Evolutionary conservation across 164 flowering plant genomes (phyloP).

Genomic region (Warburgia ugandensis): DNA sequence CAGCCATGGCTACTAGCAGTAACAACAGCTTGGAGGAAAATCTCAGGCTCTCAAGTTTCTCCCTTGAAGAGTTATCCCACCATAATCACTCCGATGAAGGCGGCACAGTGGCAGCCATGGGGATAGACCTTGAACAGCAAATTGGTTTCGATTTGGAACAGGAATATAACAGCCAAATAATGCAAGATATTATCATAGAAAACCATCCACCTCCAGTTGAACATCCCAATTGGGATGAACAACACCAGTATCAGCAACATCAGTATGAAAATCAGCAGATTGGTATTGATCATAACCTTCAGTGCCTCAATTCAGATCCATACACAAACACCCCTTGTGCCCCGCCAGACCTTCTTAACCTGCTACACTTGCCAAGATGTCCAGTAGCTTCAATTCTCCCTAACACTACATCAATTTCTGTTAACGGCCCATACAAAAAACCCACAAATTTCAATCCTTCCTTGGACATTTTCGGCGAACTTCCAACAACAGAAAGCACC

Average conservation of each 20-base stretch:
- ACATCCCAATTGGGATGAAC: slow-evolving; percentile 29
- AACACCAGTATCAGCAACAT: neutral
- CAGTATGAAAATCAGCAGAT: slow-evolving; percentile 10
- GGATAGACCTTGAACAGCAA: slow-evolving; percentile 25
- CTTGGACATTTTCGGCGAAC: slow-evolving; percentile 30
- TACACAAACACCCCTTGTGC: slow-evolving; percentile 12
- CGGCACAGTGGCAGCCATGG: slow-evolving; percentile 13
- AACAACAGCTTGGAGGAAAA: slow-evolving; percentile 23
- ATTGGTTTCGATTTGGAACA: slow-evolving; percentile 18
- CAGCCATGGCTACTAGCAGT: slow-evolving; percentile 2
- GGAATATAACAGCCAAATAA: slow-evolving; percentile 19
- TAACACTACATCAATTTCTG: slow-evolving; percentile 29
- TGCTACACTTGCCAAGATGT: slow-evolving; percentile 45
- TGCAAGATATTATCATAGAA: slow-evolving; percentile 25
- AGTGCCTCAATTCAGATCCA: slow-evolving; percentile 22
- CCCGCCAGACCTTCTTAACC: slow-evolving; percentile 51
- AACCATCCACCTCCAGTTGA: slow-evolving; percentile 12
- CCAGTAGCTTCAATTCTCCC: slow-evolving; percentile 30
- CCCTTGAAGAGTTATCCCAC: slow-evolving; percentile 25
- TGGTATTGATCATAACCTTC: slow-evolving; percentile 14
- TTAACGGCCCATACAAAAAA: slow-evolving; percentile 18
- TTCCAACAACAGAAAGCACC: slow-evolving; percentile 9
- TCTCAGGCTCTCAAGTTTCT: slow-evolving; percentile 18
- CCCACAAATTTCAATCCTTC: slow-evolving; percentile 16
- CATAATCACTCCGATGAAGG: slow-evolving; percentile 6